Conservation (phyloP, 495 filamentous ascomycete genomes). For the Letharia lupina region DNA sequence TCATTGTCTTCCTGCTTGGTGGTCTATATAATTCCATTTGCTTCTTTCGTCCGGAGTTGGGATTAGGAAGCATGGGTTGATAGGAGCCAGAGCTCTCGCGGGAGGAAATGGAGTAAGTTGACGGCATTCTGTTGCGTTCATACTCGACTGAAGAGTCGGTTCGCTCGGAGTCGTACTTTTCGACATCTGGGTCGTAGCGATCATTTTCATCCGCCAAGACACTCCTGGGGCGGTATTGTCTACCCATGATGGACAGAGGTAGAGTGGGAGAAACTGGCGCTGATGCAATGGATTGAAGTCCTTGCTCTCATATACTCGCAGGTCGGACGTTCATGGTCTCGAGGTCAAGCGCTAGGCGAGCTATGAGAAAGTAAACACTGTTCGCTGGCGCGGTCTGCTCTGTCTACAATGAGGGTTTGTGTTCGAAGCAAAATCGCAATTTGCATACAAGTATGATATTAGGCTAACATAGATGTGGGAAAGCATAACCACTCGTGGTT, state of each 20-base stretch:
- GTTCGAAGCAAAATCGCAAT: background rate
- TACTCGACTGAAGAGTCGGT: slow-evolving; percentile 38
- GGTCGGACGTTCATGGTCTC: background rate
- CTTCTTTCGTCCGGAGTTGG: slow-evolving; percentile 31
- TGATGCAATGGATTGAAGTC: background rate
- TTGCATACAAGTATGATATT: too few relatives aligned
- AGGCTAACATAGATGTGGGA: background rate
- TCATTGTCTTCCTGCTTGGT: slow-evolving; percentile 52
- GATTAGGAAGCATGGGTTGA: slow-evolving; percentile 47
- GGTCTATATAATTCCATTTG: slow-evolving; percentile 47
- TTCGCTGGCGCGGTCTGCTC: background rate
- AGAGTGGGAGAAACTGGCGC: background rate
- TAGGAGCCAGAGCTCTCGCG: slow-evolving; percentile 47
- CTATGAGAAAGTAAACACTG: background rate
- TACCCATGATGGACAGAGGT: slow-evolving; percentile 1
- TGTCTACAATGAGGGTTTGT: background rate
- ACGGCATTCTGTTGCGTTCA: slow-evolving; percentile 27
- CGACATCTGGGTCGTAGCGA: slow-evolving; percentile 23
- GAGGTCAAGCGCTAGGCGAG: background rate
- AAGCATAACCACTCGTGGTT: too few relatives aligned
- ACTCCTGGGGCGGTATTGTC: background rate
- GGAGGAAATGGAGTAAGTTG: slow-evolving; percentile 36
- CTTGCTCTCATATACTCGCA: background rate
- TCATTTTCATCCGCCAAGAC: background rate
- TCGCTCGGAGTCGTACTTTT: slow-evolving; percentile 31